Conservation (phyloP, 2,329 filamentous ascomycete species). For the Talaromyces islandicus region DNA sequence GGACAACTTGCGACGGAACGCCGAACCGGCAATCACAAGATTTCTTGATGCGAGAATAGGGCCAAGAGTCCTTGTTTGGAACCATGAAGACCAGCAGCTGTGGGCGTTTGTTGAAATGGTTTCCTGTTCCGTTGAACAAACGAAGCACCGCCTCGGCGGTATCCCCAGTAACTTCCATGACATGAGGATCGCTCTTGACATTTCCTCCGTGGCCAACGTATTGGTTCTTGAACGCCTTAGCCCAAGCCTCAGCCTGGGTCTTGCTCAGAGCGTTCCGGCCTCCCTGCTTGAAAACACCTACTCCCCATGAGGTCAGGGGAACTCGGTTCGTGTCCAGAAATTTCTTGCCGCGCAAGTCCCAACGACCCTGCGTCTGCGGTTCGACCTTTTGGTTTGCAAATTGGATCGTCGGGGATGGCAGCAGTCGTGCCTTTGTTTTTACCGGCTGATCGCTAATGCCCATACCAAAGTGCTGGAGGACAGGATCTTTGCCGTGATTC, state of each 20-base stretch:
- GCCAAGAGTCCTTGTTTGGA: slow-evolving; percentile 60
- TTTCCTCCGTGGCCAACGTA: slow-evolving; percentile 58
- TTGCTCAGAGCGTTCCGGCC: slow-evolving; percentile 43
- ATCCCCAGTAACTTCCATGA: slow-evolving; percentile 38
- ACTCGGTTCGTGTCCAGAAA: slow-evolving; percentile 62
- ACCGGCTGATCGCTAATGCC: slow-evolving; percentile 61
- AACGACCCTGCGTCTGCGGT: slow-evolving; percentile 66
- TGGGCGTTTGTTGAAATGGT: slow-evolving; percentile 51
- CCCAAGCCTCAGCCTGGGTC: slow-evolving; percentile 46
- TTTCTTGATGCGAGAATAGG: slow-evolving; percentile 85
- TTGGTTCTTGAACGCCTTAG: slow-evolving; percentile 55
- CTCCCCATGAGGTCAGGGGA: slow-evolving; percentile 66
- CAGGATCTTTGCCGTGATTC: slow-evolving; percentile 62
- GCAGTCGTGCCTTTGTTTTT: slow-evolving; percentile 61
- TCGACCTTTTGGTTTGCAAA: slow-evolving; percentile 55
- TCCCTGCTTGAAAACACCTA: slow-evolving; percentile 57
- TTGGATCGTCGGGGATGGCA: slow-evolving; percentile 64
- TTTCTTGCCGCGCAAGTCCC: slow-evolving; percentile 78
- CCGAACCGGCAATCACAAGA: slow-evolving; percentile 78
- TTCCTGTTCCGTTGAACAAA: slow-evolving; percentile 52
- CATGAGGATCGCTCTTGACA: slow-evolving; percentile 41
- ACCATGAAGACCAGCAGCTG: slow-evolving; percentile 79
- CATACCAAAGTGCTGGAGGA: slow-evolving; percentile 68
- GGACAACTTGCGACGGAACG: slow-evolving; percentile 78
- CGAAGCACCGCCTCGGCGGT: slow-evolving; percentile 51